Evolutionary conservation across 305 asterid genomes (phyloP).

Genomic region (Fraxinus velutina): DNA sequence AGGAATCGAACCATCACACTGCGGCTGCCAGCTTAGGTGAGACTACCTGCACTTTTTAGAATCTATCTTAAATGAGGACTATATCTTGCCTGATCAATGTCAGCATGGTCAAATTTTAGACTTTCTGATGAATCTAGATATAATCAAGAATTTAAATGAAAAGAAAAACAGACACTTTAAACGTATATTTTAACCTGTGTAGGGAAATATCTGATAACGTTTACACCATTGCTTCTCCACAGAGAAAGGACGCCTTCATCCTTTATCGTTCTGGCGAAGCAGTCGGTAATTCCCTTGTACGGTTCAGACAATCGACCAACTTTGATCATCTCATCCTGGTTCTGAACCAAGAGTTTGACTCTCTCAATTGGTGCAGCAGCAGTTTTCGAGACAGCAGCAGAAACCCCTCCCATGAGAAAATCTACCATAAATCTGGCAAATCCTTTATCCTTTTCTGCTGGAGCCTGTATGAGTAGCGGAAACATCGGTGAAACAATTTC

Average conservation of each 20-base stretch:
- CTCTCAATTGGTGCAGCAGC: constrained; percentile 68
- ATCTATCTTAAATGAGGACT: background rate
- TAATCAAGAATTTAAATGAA: background rate
- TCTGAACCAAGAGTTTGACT: constrained; percentile 60
- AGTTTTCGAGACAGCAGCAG: constrained; percentile 59
- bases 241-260: constrained; percentile 56
- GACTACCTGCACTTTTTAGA: background rate
- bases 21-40: too few species aligned
- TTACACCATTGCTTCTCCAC: constrained; percentile 62
- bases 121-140: background rate
- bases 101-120: background rate
- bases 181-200: constrained; percentile 41
- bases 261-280: constrained; percentile 57
- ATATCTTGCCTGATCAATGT: background rate
- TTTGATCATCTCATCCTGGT: constrained; percentile 62
- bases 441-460: constrained; percentile 42
- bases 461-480: constrained; percentile 42
- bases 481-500: constrained; percentile 29
- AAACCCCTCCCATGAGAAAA: constrained; percentile 69
- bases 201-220: constrained; percentile 59
- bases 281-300: constrained; percentile 54
- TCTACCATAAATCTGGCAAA: constrained; percentile 44
- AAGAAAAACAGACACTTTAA: background rate
- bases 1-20: too few species aligned
- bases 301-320: constrained; percentile 61